Percentiles rank a stretch among this genome's conserved stretches.
phyloP scores from a whole-genome alignment of 192 early-diverging fungal species.

The Podila horticola region DNA sequence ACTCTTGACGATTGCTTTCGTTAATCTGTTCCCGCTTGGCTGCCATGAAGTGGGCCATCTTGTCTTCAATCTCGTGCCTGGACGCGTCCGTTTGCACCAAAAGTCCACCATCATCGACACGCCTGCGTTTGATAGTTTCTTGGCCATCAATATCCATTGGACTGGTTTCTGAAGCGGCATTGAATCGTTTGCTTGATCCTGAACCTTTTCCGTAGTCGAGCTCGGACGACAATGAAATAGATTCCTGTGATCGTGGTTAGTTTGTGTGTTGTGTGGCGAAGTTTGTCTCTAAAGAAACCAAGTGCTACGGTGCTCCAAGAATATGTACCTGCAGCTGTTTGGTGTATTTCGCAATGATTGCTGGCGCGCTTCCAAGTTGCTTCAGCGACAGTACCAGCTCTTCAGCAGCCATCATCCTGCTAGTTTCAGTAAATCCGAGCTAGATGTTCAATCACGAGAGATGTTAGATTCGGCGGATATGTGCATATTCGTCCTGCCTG shows the following conservation, averaged over 20 bases:
- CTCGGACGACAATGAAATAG: background rate
- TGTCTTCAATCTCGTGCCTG: constrained; percentile 58
- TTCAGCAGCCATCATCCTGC: constrained; percentile 46
- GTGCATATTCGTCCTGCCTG: background rate
- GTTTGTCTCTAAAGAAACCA: background rate
- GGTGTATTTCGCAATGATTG: constrained; percentile 29
- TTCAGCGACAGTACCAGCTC: constrained; percentile 29
- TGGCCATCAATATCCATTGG: constrained; percentile 1
- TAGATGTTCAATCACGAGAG: constrained; percentile 1
- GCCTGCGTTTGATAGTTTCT: constrained; percentile 32
- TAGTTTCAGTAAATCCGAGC: constrained; percentile 39
- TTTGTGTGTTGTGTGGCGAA: background rate
- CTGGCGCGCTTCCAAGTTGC: constrained; percentile 22
- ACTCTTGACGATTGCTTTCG: constrained; percentile 72
- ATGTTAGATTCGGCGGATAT: background rate
- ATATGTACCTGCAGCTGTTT: constrained; percentile 31
- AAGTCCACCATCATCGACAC: constrained; percentile 19
- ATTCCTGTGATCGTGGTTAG: constrained; percentile 10
- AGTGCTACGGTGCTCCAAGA: background rate
- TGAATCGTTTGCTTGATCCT: constrained; percentile 32
- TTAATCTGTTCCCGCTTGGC: constrained; percentile 68
- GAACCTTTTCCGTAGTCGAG: background rate
- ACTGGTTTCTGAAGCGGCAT: background rate
- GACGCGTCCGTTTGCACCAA: constrained; percentile 52
- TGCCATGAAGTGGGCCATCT: constrained; percentile 62